Percentiles rank a stretch among this genome's conserved stretches.
These are phyloP conservation scores for Kitagawia praeruptora DNA, from an alignment of 129 eudicot genomes.

Conservation along the genomic window DNA sequence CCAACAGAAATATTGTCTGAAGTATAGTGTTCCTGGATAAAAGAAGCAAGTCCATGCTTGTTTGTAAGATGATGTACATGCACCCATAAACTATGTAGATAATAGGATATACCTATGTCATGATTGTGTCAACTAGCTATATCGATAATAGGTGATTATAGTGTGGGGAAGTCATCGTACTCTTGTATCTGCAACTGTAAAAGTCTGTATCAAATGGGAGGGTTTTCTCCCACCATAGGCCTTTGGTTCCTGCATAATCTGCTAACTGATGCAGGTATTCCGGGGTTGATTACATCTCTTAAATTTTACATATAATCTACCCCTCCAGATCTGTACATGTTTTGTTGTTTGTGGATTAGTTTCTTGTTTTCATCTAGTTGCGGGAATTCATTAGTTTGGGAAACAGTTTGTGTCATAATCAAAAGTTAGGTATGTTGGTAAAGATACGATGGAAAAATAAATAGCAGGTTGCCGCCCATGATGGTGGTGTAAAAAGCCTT, in stretches of 20 bases:
- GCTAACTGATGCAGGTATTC: background rate
- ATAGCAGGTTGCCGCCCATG: background rate
- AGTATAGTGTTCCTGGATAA: background rate
- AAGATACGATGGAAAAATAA: background rate
- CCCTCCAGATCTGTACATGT: background rate
- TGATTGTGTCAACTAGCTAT: background rate
- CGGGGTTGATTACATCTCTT: background rate
- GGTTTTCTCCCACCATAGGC: background rate
- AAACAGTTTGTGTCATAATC: background rate
- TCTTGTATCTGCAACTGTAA: background rate
- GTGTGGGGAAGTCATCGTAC: background rate
- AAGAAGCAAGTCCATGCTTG: conserved; percentile 1
- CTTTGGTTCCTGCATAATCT: background rate
- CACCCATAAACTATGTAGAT: background rate
- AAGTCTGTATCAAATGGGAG: background rate
- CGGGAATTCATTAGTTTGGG: background rate
- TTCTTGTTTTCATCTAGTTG: background rate
- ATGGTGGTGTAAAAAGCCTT: background rate
- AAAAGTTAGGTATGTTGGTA: background rate
- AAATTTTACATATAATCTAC: background rate
- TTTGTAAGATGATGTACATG: conserved; percentile 9
- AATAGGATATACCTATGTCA: background rate
- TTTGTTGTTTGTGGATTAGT: background rate
- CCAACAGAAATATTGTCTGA: conserved; percentile 11
- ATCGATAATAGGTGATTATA: background rate